A percentile compares a stretch with the other conserved stretches of the same genome.
phyloP scores from a whole-genome alignment of 176 grass and related monocot species.

The Eremochloa ophiuroides region DNA sequence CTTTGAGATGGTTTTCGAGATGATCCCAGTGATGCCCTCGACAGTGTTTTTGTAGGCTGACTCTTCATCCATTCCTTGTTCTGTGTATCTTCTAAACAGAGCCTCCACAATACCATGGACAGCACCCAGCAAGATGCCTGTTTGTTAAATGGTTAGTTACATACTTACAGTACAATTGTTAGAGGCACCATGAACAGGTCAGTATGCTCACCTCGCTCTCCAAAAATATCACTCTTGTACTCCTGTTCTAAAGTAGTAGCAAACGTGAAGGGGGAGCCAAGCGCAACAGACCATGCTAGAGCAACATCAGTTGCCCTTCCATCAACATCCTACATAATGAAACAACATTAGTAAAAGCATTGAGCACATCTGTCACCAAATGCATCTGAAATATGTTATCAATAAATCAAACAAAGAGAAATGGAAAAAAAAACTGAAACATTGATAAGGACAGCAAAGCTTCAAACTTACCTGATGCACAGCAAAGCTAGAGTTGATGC shows the following conservation, averaged over 20 bases:
- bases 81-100: conserved; percentile 70
- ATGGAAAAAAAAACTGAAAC: neutral
- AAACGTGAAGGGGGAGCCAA: conserved; percentile 87
- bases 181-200: neutral
- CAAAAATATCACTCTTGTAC: conserved; percentile 75
- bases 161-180: neutral
- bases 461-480: conserved; percentile 71
- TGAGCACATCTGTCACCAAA: neutral
- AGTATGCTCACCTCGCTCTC: conserved; percentile 35
- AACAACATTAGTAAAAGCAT: neutral
- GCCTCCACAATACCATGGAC: conserved; percentile 74
- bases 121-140: conserved; percentile 81
- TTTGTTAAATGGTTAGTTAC: neutral
- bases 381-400: neutral
- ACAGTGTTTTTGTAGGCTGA: conserved; percentile 73
- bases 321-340: conserved; percentile 65
- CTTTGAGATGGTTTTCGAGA: conserved; percentile 73
- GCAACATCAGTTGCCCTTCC: conserved; percentile 74
- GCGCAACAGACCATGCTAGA: conserved; percentile 78
- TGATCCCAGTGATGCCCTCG: conserved; percentile 69
- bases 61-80: conserved; percentile 71
- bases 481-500: conserved; percentile 87
- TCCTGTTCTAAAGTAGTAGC: conserved; percentile 73
- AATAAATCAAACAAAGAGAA: neutral
- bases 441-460: neutral